Evolutionary conservation across 1,139 yeast species (phyloP), one percentile per base, ranked within the genome.

Genomic region (Candida neerlandica): DNA sequence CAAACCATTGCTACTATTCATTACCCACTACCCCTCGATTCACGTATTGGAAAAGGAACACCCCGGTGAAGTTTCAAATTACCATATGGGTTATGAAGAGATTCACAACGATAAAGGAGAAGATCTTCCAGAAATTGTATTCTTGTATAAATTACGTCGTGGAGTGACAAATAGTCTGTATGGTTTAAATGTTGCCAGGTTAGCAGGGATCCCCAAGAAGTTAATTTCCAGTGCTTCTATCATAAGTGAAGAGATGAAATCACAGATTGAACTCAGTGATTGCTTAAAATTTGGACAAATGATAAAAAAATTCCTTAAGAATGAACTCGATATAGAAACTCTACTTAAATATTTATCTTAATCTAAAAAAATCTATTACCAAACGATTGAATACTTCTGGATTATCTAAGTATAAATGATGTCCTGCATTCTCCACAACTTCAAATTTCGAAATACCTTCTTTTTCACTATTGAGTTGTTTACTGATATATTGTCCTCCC

Each of bases 11-110:
- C 78, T 88, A 0, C 65, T 92, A 19, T 92, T 91, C 66, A 89
- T 92, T 26, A 92, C 98, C 0, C 97, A 92, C 67, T 92, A 85
- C 64, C 94, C 95, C n/a, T 78, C 83, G 16, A 70, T 91, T 29
- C 81, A 84, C 50, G 70, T 73, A 5, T 71, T 89, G 44, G 83
- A 79, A 41, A 55, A 69, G 34, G 62, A 65, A 43, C 75, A 70
- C 54, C 67, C 71, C 1, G 62, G 62, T 0, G 57, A 65, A 3
- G 81, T 86, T 5, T 71, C 73, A 14, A 86, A 85, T 60, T 85
- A 74, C 62, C 95, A 89, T 62, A 86, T 91, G 95, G 91, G 89
- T 12, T 89, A 79, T 59, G 62, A 81, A 11, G 84, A 85, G 58
- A 59, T 62, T n/a, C 65, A 69, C 7, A 61, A 61, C 18, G 46